Evolutionary conservation across 139 green algal species (phyloP), one percentile per base, ranked within the genome.

Genomic region (Micractinium conductrix): DNA sequence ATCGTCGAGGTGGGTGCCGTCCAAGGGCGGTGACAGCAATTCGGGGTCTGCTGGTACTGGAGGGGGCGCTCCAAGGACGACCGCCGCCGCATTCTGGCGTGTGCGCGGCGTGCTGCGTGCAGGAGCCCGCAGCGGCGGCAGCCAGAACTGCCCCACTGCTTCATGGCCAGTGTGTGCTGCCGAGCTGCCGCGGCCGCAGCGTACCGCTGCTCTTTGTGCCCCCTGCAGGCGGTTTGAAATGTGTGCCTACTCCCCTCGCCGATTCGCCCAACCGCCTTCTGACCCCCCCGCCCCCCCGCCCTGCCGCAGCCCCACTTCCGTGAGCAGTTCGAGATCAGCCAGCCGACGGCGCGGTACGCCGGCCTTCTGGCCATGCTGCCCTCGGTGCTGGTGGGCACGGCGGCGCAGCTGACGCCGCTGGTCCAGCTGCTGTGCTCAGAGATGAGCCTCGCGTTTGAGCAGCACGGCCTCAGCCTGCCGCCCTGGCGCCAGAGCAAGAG

Each of bases 401-500:
- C 89, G 35, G 68, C 63, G 4, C 78, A 85, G 22, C 80, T 96
- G 24, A 75, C 86, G 43, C 85, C 81, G 4, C 68, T 89, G 17
- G 88, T 95, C 43, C 58, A 87, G 58, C 55, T 95, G 73, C 55
- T 95, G 67, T 92, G 88, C 53, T 78, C 78, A 8, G 89, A 93
- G 88, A 92, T 94, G 85, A 85, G 79, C 8, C 72, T 78, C 1
- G 89, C 90, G 0, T 96, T 96, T 76, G 70, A 86, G 70, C 67
- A 81, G 28, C 81, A 89, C n/a, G 86, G 86, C 3, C 87, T 94
- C 48, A 45, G 89, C 33, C 80, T 96, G 69, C 93, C 93, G 16
- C 93, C 93, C 19, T 96, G 93, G 93, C 89, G 93, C 53, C 89
- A 89, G 33, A 73, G 75, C 67, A 86, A 89, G 58, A 91, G 89